Percentiles rank a stretch among this genome's conserved stretches.
Evolutionary conservation across 345 rosid species (phyloP).

Genomic region (Eucalyptus fibrosa): DNA sequence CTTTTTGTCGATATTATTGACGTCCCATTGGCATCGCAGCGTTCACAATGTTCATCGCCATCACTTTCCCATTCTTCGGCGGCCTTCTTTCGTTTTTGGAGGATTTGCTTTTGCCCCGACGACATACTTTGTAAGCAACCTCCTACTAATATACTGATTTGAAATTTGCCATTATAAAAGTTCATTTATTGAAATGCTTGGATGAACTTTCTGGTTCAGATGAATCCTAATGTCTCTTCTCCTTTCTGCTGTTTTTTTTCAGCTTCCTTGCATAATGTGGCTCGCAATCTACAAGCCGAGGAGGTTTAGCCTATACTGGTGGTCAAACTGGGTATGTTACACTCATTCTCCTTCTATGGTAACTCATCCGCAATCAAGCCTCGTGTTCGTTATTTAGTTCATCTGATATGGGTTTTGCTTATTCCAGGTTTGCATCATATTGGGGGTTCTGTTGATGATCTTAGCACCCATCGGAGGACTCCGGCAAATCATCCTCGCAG

Average conservation of each 20-base stretch:
- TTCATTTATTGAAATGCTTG: neutral
- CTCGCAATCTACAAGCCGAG: slow-evolving; percentile 58
- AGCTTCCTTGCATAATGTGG: slow-evolving; percentile 86
- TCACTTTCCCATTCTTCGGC: slow-evolving; percentile 75
- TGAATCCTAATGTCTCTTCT: neutral
- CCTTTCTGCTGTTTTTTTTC: neutral
- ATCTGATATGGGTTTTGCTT: neutral
- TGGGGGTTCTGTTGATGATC: slow-evolving; percentile 51
- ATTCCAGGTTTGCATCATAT: slow-evolving; percentile 62
- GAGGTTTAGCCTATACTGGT: slow-evolving; percentile 67
- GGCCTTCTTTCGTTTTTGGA: slow-evolving; percentile 74
- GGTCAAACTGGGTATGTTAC: slow-evolving; percentile 50
- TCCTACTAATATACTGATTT: neutral
- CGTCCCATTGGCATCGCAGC: slow-evolving; percentile 13
- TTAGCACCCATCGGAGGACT: slow-evolving; percentile 78
- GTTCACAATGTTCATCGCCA: slow-evolving; percentile 50
- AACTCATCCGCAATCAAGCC: neutral
- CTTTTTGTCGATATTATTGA: neutral
- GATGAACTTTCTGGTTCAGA: neutral
- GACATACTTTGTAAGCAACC: slow-evolving; percentile 53
- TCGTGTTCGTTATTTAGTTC: neutral
- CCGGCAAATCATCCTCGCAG: slow-evolving; percentile 46
- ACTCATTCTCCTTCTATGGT: neutral
- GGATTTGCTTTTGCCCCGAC: slow-evolving; percentile 96
- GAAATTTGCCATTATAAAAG: neutral